These are phyloP conservation scores for Capronia coronata DNA, from an alignment of 2,329 filamentous ascomycete species.

Conservation along the genomic window DNA sequence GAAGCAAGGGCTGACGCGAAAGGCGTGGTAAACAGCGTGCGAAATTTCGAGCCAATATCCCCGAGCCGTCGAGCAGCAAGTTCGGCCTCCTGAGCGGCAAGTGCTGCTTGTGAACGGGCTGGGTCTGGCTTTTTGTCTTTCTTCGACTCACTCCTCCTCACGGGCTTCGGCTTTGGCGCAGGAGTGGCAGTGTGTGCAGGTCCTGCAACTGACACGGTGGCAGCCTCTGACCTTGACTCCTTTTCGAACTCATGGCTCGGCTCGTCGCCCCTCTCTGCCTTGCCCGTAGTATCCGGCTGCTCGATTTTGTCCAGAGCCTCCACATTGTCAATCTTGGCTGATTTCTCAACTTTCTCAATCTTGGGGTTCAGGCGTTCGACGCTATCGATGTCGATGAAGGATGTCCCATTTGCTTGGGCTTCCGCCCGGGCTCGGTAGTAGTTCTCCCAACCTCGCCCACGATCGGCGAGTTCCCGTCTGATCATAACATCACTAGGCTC, in stretches of 20 bases:
- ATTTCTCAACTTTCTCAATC: slow-evolving; percentile 9
- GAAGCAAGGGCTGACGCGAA: slow-evolving; percentile 27
- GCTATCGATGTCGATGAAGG: slow-evolving; percentile 51
- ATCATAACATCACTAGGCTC: slow-evolving; percentile 62
- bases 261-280: neutral
- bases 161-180: slow-evolving; percentile 14
- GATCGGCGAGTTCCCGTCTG: slow-evolving; percentile 54
- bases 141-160: slow-evolving; percentile 55
- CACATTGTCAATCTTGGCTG: slow-evolving; percentile 12
- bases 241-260: neutral
- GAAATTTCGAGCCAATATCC: slow-evolving; percentile 36
- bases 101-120: slow-evolving; percentile 45
- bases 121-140: slow-evolving; percentile 44
- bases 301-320: slow-evolving; percentile 13
- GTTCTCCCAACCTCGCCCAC: slow-evolving; percentile 50
- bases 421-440: slow-evolving; percentile 46
- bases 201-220: neutral
- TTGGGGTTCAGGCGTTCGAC: slow-evolving; percentile 13
- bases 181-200: slow-evolving; percentile 11
- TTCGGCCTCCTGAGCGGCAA: slow-evolving; percentile 36
- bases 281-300: slow-evolving; percentile 4
- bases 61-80: slow-evolving; percentile 35
- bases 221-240: slow-evolving; percentile 38
- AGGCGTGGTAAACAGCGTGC: slow-evolving; percentile 33
- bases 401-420: slow-evolving; percentile 46